Evolutionary conservation across 768 basidiomycete genomes (phyloP), one percentile per base, ranked within the genome.

Genomic region (Mrakia gelida): DNA sequence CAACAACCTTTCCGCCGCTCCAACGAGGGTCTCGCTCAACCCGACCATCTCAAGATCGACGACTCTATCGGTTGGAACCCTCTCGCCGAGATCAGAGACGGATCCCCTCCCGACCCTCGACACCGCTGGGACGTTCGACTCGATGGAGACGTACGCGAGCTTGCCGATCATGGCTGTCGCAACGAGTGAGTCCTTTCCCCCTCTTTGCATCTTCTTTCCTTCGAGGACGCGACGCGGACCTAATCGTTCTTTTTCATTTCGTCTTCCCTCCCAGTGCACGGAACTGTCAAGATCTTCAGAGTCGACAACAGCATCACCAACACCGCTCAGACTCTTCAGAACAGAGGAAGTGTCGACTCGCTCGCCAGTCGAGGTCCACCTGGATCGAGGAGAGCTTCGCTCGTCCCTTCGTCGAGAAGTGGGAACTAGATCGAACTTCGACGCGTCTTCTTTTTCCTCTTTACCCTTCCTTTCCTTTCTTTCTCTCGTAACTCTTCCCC

Each of bases 211-310:
- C 41, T 11, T 74, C 23, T 26, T 10, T 54, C 8, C 5, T 26
- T 32, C 45, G 52, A 56, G 30, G 6, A 10, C 28, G 52, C 16
- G 56, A 73, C n/a, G n/a, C n/a, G n/a, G n/a, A n/a, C n/a, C 54
- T 34, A 30, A 26, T 11, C 7, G 28, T 41, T 13, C 11, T 10
- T 9, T 16, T 59, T 11, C 26, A 2, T 23, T 54, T 18, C 38
- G 34, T 28, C n/a, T 21, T 18, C 2, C 9, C 30, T 59, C 30
- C 30, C 30, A 75, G 74, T 75, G 75, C 63, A 45, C 43, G 75
- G 75, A 6, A 68, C 45, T 6, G 65, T 75, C 65, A 75, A 75
- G 52, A 75, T 75, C 65, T 75, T 68, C 65, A 65, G 75, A 0
- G 75, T 63, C 45, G 75, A 75, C 32, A 63, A 43, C 75, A 0